Base-by-base conservation (phyloP, 177 flowering plant species). In the Vitis hybrid region DNA sequence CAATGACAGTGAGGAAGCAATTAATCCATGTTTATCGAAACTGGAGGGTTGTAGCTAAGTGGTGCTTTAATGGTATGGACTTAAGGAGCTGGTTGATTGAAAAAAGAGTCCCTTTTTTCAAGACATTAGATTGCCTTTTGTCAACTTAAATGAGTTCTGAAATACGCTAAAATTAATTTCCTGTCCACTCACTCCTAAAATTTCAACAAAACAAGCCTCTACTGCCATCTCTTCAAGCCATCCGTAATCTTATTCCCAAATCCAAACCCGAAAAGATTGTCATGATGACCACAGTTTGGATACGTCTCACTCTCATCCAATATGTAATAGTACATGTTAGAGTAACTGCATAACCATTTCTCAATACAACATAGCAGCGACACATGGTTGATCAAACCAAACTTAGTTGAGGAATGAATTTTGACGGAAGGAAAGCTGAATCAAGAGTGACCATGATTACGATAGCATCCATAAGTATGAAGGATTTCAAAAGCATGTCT, bases 301-400 rank as follows among this genome's bases (percentile, higher is more conserved):
- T 95, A 95, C 89, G 91, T 88, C 67, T 89, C 97, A 66, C 90
- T 96, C 45, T 91, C 98, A 60, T 95, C 99, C 65, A 91, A 74
- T 3, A 94, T 93, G 78, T 85, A 93, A 74, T 86, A 93, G 72
- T 89, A 93, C 49, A 93, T 79, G 81, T 80, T 87, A 19, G 97
- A 86, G 74, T 87, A 89, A 75, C 75, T 95, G 26, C 84, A 91
- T 74, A 95, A 87, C 12, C 83, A 85, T 72, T 93, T 85, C 79
- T 95, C 99, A 72, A 95, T 89, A 80, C 84, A 77, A 81, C 92
- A 87, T 32, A 93, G 82, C 49, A 95, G 81, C 82, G 91, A 65
- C 7, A 96, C 89, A 75, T 95, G 98, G 75, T 85, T 58, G 56
- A 90, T 81, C 70, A 95, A 85, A 73, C 92, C 88, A 84, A 83